Evolutionary conservation across 768 basidiomycete species (phyloP), one percentile per base, ranked within the genome.

Genomic region (Serpula lacrymans): DNA sequence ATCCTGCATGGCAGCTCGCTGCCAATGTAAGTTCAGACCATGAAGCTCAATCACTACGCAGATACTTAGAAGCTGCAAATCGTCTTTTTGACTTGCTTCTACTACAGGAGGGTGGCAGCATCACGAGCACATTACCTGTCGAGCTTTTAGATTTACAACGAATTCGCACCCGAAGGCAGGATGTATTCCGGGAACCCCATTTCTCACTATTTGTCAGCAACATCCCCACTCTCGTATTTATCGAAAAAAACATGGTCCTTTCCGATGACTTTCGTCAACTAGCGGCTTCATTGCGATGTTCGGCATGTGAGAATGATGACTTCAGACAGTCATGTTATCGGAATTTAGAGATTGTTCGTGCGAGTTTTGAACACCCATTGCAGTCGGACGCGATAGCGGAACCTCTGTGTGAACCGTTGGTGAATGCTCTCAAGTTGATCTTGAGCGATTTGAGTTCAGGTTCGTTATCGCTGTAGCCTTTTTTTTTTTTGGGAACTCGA

Each of bases 271-370:
- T 84, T 5, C 72, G 80, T 13, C 50, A 54, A 4, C 70, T 74
- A 18, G 71, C 74, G 7, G 68, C 64, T 31, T 62, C 63, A 13
- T 69, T 91, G 36, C 77, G 86, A 7, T 64, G 70, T 39, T 63
- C 64, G 4, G 68, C 88, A 6, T 88, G 83, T 51, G 71, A 77
- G 43, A 72, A 75, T 36, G 65, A 68, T 18, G 75, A 78, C n/a
- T 89, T 90, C 59, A 78, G 85, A 5, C 78, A 80, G 52, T 86
- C 81, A 1, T 82, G 83, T 23, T 87, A 85, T 50, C 74, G 82
- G 9, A 84, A 89, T 53, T 68, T 90, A 26, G 82, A 83, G 45
- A 74, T 78, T 1, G 78, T 88, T 28, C 74, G 82, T 31, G 65
- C 70, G 45, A 81, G 82, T 0, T 88, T 90, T 37, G 85, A 87